A percentile compares a stretch with the other conserved stretches of the same genome.
Conservation (phyloP, 352 stramenopile species). For the Blastocystis sp. region DNA sequence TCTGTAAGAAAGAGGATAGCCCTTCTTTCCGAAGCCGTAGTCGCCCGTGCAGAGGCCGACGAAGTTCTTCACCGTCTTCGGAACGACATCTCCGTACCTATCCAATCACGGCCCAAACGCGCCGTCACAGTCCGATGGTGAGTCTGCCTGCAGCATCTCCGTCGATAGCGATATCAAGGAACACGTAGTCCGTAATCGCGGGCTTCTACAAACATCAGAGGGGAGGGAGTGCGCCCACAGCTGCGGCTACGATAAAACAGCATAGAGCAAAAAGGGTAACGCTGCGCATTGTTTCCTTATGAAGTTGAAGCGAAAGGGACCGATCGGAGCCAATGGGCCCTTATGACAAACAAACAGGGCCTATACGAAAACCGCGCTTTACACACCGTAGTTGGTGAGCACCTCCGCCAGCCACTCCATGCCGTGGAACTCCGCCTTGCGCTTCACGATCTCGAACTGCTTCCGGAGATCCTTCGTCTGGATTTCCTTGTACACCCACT, state of each 20-base stretch:
- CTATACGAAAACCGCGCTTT: background rate
- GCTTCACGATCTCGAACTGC: slow-evolving; percentile 41
- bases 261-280: slow-evolving; percentile 4
- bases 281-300: background rate
- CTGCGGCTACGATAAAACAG: background rate
- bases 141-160: slow-evolving; percentile 15
- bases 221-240: background rate
- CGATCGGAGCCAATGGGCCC: background rate
- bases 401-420: slow-evolving; percentile 58
- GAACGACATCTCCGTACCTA: slow-evolving; percentile 56
- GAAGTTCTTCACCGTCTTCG: slow-evolving; percentile 52
- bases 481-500: slow-evolving; percentile 71
- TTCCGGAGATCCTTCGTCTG: slow-evolving; percentile 19
- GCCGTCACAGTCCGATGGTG: slow-evolving; percentile 21
- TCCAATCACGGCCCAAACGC: background rate
- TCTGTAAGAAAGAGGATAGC: slow-evolving; percentile 87
- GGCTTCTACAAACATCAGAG: slow-evolving; percentile 20
- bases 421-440: slow-evolving; percentile 47
- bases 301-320: background rate
- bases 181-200: slow-evolving; percentile 44
- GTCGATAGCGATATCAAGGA: slow-evolving; percentile 57
- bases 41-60: slow-evolving; percentile 61
- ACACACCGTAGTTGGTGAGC: slow-evolving; percentile 16
- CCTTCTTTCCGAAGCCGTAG: slow-evolving; percentile 47
- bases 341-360: background rate